Percentiles rank a stretch among this genome's conserved stretches.
Evolutionary conservation across 2,329 filamentous ascomycete species (phyloP).

Genomic region (Penicillium sp.): DNA sequence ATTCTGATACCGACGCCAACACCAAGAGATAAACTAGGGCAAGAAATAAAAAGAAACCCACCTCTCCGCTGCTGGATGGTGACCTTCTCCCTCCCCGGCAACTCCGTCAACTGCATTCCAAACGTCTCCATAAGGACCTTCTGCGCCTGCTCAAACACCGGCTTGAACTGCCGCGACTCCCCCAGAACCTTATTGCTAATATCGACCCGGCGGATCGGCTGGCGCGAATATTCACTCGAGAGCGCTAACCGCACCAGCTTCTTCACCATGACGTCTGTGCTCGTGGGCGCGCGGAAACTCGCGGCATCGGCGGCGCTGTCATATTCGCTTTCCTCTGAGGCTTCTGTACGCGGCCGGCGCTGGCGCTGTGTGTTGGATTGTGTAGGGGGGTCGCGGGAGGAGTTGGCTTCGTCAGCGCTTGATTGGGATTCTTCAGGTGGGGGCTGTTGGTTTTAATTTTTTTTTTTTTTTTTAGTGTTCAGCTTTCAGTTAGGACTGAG

Average conservation of each 20-base stretch:
- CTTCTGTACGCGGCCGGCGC: background rate
- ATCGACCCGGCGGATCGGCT: constrained; percentile 62
- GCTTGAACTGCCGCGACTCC: constrained; percentile 70
- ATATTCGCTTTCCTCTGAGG: constrained; percentile 9
- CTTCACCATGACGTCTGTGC: constrained; percentile 56
- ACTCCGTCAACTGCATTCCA: constrained; percentile 90
- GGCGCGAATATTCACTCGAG: constrained; percentile 64
- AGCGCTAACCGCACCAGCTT: constrained; percentile 67
- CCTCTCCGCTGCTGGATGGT: constrained; percentile 80
- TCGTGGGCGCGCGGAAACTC: constrained; percentile 32
- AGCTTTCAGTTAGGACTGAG: background rate
- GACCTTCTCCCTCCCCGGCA: constrained; percentile 80
- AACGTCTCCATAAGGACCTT: constrained; percentile 71
- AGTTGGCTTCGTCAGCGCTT: constrained; percentile 14
- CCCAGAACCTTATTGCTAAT: constrained; percentile 73
- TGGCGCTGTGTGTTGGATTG: background rate
- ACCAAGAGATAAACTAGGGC: background rate
- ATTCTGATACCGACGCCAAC: background rate
- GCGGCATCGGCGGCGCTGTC: constrained; percentile 24
- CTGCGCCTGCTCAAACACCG: constrained; percentile 79
- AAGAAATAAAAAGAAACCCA: constrained; percentile 39
- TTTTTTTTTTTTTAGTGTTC: background rate
- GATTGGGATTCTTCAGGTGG: background rate
- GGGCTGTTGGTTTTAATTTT: background rate
- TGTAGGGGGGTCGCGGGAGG: constrained; percentile 11